Base-by-base conservation (phyloP, 106 monocot species). In the Dioscorea dumetorum region DNA sequence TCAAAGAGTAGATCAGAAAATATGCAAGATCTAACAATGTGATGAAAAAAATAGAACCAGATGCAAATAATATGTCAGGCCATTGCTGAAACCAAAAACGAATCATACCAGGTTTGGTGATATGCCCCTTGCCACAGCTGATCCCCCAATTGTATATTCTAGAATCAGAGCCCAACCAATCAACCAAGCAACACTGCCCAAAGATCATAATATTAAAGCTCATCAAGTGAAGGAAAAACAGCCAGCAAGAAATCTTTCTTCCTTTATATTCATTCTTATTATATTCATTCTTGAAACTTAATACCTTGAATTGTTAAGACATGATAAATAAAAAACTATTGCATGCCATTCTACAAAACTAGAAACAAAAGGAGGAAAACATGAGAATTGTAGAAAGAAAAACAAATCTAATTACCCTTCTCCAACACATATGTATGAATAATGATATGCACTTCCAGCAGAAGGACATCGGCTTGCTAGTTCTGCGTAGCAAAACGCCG, bases 401-500 rank as follows among this genome's bases (percentile, higher is more conserved):
- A 19, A 41, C 41, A 54, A 19, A 54, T 54, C 18, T 19, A 54
- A 19, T 67, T 85, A 99, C 97, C 97, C 87, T 89, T 99, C 97
- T 67, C 97, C 97, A 61, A 99, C 83, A 69, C 97, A 99, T 58
- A 99, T 90, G 66, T 99, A 99, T 72, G 97, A 90, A 76, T 99
- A 99, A 67, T 99, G 97, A 72, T 99, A 99, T 66, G 97, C 97
- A 49, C 92, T 92, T 23, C 97, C 97, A 11, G 97, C 97, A 73
- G 97, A 99, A 24, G 97, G 97, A 77, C 97, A 99, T 24, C 97
- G 92, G 41, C 97, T 99, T 34, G 92, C 86, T 64, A 99, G 89
- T 74, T 99, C 97, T 16, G 97, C 97, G 85, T 99, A 99, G 74
- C 97, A 99, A 60, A 99, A 92, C 21, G 97, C 97, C 23, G 97